Evolutionary conservation across 2,329 filamentous ascomycete genomes (phyloP).

Genomic region (Teratosphaeriaceae sp.): DNA sequence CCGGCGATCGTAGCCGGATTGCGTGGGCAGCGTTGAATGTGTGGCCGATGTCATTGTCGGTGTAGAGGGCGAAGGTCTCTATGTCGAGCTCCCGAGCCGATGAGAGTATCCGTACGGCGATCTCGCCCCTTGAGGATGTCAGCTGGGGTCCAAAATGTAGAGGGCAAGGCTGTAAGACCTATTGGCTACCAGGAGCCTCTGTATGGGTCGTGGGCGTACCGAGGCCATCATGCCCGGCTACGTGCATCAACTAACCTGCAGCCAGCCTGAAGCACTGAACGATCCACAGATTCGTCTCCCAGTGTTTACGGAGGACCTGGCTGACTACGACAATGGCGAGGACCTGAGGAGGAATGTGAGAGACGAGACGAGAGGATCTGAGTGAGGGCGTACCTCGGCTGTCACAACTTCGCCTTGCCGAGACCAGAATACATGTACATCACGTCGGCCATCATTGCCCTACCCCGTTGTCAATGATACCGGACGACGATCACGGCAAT

Average conservation of each 20-base stretch:
- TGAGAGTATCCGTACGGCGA: constrained; percentile 54
- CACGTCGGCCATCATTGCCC: too few relatives aligned
- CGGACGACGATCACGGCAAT: too few relatives aligned
- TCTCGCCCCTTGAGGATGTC: constrained; percentile 48
- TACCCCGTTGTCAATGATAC: too few relatives aligned
- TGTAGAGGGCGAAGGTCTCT: constrained; percentile 52
- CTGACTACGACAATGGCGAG: too few relatives aligned
- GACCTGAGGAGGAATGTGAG: too few relatives aligned
- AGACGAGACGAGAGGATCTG: too few relatives aligned
- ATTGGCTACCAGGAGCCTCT: constrained; percentile 25
- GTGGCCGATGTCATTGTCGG: constrained; percentile 49
- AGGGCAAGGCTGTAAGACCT: constrained; percentile 11
- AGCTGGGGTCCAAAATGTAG: neutral
- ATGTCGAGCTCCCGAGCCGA: constrained; percentile 53
- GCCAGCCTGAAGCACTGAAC: neutral
- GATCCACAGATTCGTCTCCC: neutral
- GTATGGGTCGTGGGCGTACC: constrained; percentile 17
- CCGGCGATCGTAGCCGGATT: constrained; percentile 45
- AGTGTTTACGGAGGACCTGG: too few relatives aligned
- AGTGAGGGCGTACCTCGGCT: too few relatives aligned
- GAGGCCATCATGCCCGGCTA: constrained; percentile 4
- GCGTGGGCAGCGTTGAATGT: constrained; percentile 46
- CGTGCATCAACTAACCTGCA: too few relatives aligned
- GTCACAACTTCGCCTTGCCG: too few relatives aligned
- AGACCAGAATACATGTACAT: too few relatives aligned